Conservation (phyloP, 495 filamentous ascomycete species). For the Aspergillus conjunctus region DNA sequence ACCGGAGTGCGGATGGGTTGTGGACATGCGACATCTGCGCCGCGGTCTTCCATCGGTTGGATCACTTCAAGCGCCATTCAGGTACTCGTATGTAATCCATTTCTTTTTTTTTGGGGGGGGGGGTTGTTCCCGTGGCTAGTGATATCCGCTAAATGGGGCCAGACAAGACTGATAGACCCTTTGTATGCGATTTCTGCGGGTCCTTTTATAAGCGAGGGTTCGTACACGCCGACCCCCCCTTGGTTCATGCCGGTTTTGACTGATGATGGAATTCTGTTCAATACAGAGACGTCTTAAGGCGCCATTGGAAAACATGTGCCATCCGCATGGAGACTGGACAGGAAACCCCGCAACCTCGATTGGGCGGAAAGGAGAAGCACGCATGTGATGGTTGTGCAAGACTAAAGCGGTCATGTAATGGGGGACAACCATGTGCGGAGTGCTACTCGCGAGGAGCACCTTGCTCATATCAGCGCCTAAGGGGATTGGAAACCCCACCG, state of each 20-base stretch:
- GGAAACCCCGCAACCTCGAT: conserved; percentile 31
- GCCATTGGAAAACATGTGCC: conserved; percentile 42
- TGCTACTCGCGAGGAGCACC: conserved; percentile 29
- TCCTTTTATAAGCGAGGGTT: conserved; percentile 39
- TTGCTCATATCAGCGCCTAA: conserved; percentile 37
- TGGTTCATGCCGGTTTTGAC: neutral
- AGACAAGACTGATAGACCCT: conserved; percentile 30
- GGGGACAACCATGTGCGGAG: conserved; percentile 32
- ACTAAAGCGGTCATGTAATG: conserved; percentile 38
- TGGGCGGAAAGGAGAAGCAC: conserved; percentile 37
- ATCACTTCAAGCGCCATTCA: conserved; percentile 38
- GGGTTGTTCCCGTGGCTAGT: neutral
- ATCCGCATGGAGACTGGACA: conserved; percentile 26
- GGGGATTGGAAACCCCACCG: conserved; percentile 4
- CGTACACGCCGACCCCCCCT: conserved; percentile 8
- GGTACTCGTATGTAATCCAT: conserved; percentile 29
- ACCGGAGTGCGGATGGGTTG: conserved; percentile 1
- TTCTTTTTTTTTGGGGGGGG: neutral
- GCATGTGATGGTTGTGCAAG: conserved; percentile 42
- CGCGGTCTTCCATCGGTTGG: conserved; percentile 33
- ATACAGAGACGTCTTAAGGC: conserved; percentile 35
- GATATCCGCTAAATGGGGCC: neutral
- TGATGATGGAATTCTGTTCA: neutral
- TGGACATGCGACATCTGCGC: conserved; percentile 38
- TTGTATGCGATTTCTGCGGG: conserved; percentile 35